These are phyloP conservation scores for Stachybotrys elegans DNA, from an alignment of 2,329 filamentous ascomycete species.

Conservation along the genomic window DNA sequence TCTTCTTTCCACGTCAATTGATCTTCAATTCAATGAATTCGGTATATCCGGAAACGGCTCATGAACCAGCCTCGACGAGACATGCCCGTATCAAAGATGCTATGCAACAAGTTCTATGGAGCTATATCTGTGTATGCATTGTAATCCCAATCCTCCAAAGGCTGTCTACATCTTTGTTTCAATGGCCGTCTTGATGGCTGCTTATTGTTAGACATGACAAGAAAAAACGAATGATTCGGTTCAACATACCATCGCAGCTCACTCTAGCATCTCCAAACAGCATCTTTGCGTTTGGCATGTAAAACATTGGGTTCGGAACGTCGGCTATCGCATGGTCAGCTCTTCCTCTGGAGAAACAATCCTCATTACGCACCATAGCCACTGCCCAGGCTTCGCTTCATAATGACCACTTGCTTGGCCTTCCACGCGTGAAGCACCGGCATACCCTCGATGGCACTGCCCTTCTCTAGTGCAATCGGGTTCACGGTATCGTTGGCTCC, in stretches of 20 bases:
- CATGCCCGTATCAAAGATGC: no score
- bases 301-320: conserved; percentile 91
- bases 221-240: no score
- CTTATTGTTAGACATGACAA: no score
- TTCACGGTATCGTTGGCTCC: conserved; percentile 93
- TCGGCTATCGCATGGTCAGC: conserved; percentile 53
- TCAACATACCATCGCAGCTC: conserved; percentile 66
- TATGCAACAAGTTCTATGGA: no score
- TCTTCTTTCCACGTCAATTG: no score
- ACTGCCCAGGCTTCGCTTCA: conserved; percentile 87
- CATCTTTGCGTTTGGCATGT: conserved; percentile 86
- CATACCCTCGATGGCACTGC: conserved; percentile 85
- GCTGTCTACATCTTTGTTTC: conserved; percentile 22
- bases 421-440: conserved; percentile 90
- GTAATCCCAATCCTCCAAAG: no score
- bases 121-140: no score
- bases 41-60: no score
- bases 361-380: conserved; percentile 71
- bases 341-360: conserved; percentile 2
- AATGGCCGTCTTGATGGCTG: conserved; percentile 36
- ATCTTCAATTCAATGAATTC: no score
- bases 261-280: conserved; percentile 85
- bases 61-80: no score
- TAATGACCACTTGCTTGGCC: conserved; percentile 86
- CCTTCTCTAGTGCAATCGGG: conserved; percentile 78